Evolutionary conservation across 306 rosid genomes (phyloP), one percentile per base, ranked within the genome.

Genomic region (Dalbergia oliveri): DNA sequence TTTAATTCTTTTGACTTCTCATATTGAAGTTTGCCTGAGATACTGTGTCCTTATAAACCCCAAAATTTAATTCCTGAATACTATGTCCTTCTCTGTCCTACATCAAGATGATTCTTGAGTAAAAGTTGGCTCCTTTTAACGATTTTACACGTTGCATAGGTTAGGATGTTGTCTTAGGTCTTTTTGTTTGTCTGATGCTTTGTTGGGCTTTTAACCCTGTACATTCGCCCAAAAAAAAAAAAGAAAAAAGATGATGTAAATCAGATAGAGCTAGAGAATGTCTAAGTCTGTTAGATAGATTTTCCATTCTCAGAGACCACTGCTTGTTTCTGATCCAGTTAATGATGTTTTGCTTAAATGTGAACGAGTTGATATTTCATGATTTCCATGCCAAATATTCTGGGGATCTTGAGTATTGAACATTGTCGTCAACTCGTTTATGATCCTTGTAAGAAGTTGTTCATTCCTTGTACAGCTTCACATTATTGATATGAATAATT

Each of bases 381-480:
- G 65, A 19, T 54, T 35, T n/a, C 44, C n/a, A 16, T 51, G 31
- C 35, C 58, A 41, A 19, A 73, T 50, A 57, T 58, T 57, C 18
- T 72, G 77, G 47, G 15, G n/a, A 50, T 31, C 31, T 26, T 26
- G 31, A 2, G 3, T 26, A 26, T n/a, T 33, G 31, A 53, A 8
- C 41, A 51, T n/a, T 51, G 63, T 33, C 10, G 16, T 51, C 6
- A 56, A 9, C 33, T 37, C 19, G 18, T 35, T 56, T 53, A 49
- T 70, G 45, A 15, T 70, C 7, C 7, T 72, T 53, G 34, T 53
- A 5, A 35, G 8, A 54, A 34, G 15, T 39, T 57, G 50, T 57
- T 39, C 56, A 73, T 39, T 54, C 43, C 26, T 12, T 61, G 62
- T 44, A 33, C 49, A 69, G 43, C 50, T 79, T 79, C 66, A 44